Base-by-base conservation (phyloP, 306 rosid species). In the Citrullus mucosospermus region DNA sequence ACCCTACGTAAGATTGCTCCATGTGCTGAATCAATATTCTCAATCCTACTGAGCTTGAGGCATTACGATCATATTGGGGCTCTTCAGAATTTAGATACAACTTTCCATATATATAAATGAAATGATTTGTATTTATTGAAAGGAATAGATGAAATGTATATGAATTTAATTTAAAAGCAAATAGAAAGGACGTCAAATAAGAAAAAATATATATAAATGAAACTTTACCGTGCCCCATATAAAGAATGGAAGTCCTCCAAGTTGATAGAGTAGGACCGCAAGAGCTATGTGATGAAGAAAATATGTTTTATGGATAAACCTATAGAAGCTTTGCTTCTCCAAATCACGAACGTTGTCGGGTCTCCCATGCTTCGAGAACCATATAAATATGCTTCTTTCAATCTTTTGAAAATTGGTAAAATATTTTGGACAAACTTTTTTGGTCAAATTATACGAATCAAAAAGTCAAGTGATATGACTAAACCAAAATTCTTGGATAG, bases 401-500 rank as follows among this genome's bases (percentile, higher is more conserved):
- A 61, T 11, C 17, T 61, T 61, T 61, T 13, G 38, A 61, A 9
- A 22, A 4, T 50, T 18, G 7, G 20, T 44, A 44, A 15, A 55
- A 22, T 78, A 22, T 4, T 74, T 30, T 16, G 39, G 43, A 13
- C 84, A 73, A 85, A 91, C 98, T 91, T 85, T 88, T 83, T 83
- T 78, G 22, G 43, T 14, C 36, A 90, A 60, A 70, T 85, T 78
- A 74, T 81, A 79, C 74, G 90, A 84, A 83, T 93, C 96, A 80
- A 93, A 91, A 18, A 93, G 77, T 97, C 97, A 93, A 79, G 86
- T 86, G 84, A 90, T 89, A 71, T 93, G 98, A 61, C 98, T 93
- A 78, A 82, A 91, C 97, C 97, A 93, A 79, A 93, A 93, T 55
- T 97, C 98, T 85, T 90, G 92, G 16, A 20, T 57, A 54, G 98